These are phyloP conservation scores for Russula earlei DNA, from an alignment of 768 basidiomycete species.

Conservation along the genomic window DNA sequence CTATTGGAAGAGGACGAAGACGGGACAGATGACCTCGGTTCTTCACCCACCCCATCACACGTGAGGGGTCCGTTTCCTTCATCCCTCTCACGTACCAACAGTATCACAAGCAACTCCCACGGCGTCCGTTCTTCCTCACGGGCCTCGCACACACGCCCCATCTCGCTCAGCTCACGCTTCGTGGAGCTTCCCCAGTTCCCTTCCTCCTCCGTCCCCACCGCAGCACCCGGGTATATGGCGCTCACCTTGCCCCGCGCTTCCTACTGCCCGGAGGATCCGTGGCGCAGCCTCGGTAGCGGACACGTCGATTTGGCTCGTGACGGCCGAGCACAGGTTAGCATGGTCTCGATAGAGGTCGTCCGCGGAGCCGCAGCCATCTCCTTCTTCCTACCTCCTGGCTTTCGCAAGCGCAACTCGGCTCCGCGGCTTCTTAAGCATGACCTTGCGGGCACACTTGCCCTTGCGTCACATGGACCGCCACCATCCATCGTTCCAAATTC, in stretches of 20 bases:
- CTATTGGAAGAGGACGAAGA: conserved; percentile 33
- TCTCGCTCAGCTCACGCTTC: conserved; percentile 17
- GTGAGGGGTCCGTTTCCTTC: conserved; percentile 21
- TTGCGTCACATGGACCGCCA: conserved; percentile 38
- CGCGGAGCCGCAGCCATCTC: conserved; percentile 32
- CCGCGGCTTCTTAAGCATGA: conserved; percentile 6
- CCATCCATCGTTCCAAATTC: conserved; percentile 61
- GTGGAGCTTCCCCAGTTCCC: conserved; percentile 29
- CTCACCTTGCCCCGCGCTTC: conserved; percentile 39
- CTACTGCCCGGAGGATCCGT: conserved; percentile 31
- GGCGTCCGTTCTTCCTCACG: conserved; percentile 1
- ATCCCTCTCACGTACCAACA: neutral
- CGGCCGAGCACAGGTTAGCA: conserved; percentile 77
- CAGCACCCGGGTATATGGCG: conserved; percentile 30
- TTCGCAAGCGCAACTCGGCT: conserved; percentile 12
- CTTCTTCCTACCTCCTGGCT: conserved; percentile 4
- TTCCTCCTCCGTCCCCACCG: conserved; percentile 13
- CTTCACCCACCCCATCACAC: neutral
- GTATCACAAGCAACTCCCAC: conserved; percentile 1
- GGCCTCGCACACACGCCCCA: conserved; percentile 8
- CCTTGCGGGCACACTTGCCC: conserved; percentile 23
- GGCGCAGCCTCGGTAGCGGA: conserved; percentile 33
- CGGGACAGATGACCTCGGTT: conserved; percentile 20
- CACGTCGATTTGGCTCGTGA: conserved; percentile 64
- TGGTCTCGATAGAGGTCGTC: conserved; percentile 80